Evolutionary conservation across 192 early-diverging fungal species (phyloP), one percentile per base, ranked within the genome.

Genomic region (Mortierella antarctica): DNA sequence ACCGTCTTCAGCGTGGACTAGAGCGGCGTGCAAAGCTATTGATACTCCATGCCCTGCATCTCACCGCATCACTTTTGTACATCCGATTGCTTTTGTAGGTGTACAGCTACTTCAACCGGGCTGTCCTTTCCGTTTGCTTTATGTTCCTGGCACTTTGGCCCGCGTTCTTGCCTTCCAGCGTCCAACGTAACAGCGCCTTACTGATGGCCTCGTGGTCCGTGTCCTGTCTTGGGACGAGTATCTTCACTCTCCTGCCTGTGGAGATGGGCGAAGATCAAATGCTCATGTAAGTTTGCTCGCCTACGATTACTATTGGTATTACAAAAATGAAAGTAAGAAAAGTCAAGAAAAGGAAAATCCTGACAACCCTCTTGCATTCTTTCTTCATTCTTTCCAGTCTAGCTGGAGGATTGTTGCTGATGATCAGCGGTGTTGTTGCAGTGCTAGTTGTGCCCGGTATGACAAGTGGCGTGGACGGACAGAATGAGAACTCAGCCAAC

Each of bases 211-310:
- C 85, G 10, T 98, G 97, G 97, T 73, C 84, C 6, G 55, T 86
- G 0, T 83, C 86, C 17, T 96, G 94, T 67, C 49, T 94, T 7
- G 67, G 83, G 55, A 95, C 93, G 1, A 93, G 95, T 66, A 79
- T 94, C 15, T 98, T 98, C 74, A 95, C 94, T 2, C 73, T 97
- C 61, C 86, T 98, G 44, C 95, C 96, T 0, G 96, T 97, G 14
- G 97, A 97, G 63, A 92, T 89, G 73, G 91, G 89, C 54, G 94
- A 94, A 67, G 88, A 93, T 66, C 71, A 92, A 52, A 66, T 72
- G 6, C 82, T 95, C 39, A 93, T 96, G 88, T 89, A 84, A 82
- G 83, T 40, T 58, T 4, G 52, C 13, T 42, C 41, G 39, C 23
- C 17, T 44, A 20, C 15, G 18, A 56, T 39, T 21, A 17, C 40